Evolutionary conservation across 179 eudicot species (phyloP), one percentile per base, ranked within the genome.

Genomic region (Beta corolliflora): DNA sequence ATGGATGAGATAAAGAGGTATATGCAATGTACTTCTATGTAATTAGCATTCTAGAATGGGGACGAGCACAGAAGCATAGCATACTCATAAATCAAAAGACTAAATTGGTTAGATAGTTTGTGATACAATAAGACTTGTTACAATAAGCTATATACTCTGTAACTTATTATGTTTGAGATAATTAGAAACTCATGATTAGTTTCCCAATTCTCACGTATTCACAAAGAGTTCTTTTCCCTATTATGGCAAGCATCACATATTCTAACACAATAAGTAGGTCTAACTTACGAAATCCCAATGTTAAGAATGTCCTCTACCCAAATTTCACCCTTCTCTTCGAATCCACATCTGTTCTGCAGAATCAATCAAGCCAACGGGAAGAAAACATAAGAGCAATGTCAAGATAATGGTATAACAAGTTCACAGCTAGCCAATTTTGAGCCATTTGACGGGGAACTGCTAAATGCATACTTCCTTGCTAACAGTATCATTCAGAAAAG

Each of bases 281-380:
- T 29, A 73, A 90, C 99, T 94, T 91, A 96, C 99, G 95, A 96
- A 79, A 94, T 85, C 76, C 99, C 99, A 88, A 94, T 96, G 85
- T 96, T 94, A 65, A 96, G 93, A 84, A 94, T 92, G 85, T 89
- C 90, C 80, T 91, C 86, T 55, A 93, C 97, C 99, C 99, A 96
- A 81, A 96, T 91, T 80, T 93, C 99, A 60, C 98, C 98, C 89
- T 87, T 96, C 75, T 91, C 94, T 86, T 94, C 96, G 85, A 96
- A 96, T 85, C 97, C 98, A 88, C 98, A 94, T 84, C 99, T 94
- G 82, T 93, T 96, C 99, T 96, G 97, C 82, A 86, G 64, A 81
- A 65, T 45, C 54, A 11, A 81, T 19, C 21, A 71, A 79, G 23
- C 31, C 58, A 80, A 81, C 55, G 50, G 7, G 29, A 68, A 25